These are phyloP conservation scores for Entomortierella chlamydospora DNA, from an alignment of 192 early-diverging fungal genomes.

Conservation along the genomic window DNA sequence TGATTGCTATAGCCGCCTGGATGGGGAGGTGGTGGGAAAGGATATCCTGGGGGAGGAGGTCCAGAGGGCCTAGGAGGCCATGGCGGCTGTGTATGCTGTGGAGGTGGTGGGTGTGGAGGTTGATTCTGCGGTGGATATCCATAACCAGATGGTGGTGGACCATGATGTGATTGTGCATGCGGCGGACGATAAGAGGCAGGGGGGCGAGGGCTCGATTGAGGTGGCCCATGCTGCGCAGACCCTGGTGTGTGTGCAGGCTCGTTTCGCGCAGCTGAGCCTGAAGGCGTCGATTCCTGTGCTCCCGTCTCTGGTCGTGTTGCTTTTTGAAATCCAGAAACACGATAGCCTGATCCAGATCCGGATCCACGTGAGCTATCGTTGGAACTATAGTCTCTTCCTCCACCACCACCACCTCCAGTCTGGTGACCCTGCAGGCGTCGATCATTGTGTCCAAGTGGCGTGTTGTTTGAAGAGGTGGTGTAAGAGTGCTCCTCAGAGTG, in stretches of 20 bases:
- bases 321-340: constrained; percentile 48
- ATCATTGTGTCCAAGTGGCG: constrained; percentile 29
- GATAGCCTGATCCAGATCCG: constrained; percentile 25
- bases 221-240: background rate
- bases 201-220: background rate
- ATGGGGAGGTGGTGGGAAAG: constrained; percentile 15
- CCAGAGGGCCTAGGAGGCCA: constrained; percentile 3
- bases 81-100: background rate
- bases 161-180: constrained; percentile 7
- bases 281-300: constrained; percentile 3
- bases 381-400: constrained; percentile 1
- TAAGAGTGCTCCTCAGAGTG: constrained; percentile 2
- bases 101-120: background rate
- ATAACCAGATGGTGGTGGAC: constrained; percentile 9
- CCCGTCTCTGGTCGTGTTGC: constrained; percentile 42
- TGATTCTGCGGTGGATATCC: constrained; percentile 8
- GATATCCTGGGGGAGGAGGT: constrained; percentile 15
- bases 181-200: background rate
- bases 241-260: background rate
- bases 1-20: background rate
- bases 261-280: background rate
- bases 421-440: constrained; percentile 5
- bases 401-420: background rate
- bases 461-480: constrained; percentile 28
- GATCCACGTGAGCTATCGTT: background rate